Evolutionary conservation across 371 early-diverging fungal genomes (phyloP), one percentile per base, ranked within the genome.

Genomic region (Sporodiniella umbellata): DNA sequence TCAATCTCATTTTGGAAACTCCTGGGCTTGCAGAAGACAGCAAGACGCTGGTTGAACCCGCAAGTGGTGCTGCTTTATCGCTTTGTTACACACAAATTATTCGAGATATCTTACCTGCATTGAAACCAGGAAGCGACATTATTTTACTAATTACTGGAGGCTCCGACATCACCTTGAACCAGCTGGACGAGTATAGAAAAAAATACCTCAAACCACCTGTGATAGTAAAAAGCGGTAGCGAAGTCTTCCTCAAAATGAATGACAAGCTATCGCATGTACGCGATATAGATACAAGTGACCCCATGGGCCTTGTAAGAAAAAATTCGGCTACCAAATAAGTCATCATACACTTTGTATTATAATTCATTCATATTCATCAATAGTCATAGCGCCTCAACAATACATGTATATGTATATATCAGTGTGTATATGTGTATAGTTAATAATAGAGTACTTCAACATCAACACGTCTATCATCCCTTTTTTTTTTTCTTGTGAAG

Each of bases 1-100:
- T n/a, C n/a, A n/a, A n/a, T n/a, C n/a, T n/a, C n/a, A n/a, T n/a
- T n/a, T n/a, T n/a, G n/a, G n/a, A n/a, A n/a, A n/a, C n/a, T n/a
- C n/a, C n/a, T n/a, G n/a, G n/a, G n/a, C n/a, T n/a, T n/a, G n/a
- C 44, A 83, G 84, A 82, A 54, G 78, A 84, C 31, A 72, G 70
- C 43, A 78, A 75, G 14, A 60, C 74, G 42, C 50, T 80, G 33
- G 84, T 82, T 0, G 84, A 84, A 53, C 69, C 79, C 30, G 72
- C 84, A 18, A 75, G 81, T n/a, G 83, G 83, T 18, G 79, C 83
- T 23, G 71, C 68, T 0, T 62, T 84, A 22, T 72, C 78, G 8
- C 55, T 76, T 2, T 77, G 68, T 31, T 84, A 79, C 53, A 77
- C 82, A 15, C 72, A 77, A 15, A 58, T 81, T 11, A 69, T 84